Conservation (phyloP, 345 rosid species). For the Aquilaria sinensis region DNA sequence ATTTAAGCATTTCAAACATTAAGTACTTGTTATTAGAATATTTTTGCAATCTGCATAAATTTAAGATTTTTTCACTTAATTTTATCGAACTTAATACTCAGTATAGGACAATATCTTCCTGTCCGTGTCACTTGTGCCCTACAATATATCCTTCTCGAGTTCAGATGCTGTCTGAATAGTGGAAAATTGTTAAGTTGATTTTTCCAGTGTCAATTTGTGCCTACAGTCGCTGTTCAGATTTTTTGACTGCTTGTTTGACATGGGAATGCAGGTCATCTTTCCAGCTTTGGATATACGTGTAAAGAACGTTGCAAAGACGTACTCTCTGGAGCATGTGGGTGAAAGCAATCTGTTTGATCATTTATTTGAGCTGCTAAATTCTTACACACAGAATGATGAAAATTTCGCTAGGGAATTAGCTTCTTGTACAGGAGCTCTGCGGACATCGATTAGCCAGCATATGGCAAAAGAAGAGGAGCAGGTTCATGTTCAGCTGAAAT, state of each 20-base stretch:
- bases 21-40: no score
- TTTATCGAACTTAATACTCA: no score
- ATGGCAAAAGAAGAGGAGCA: constrained; percentile 95
- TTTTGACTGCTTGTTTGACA: neutral
- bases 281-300: constrained; percentile 84
- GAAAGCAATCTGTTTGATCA: constrained; percentile 73
- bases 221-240: neutral
- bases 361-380: constrained; percentile 57
- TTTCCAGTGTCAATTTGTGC: neutral
- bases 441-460: constrained; percentile 76
- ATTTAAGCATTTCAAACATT: no score
- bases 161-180: neutral
- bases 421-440: constrained; percentile 78
- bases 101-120: no score
- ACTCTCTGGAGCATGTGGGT: constrained; percentile 86
- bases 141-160: no score
- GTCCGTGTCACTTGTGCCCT: no score
- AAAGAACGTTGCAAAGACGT: constrained; percentile 84
- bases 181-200: neutral
- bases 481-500: constrained; percentile 24
- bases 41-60: no score
- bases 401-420: constrained; percentile 66
- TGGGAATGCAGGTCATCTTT: constrained; percentile 61
- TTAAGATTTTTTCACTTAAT: no score
- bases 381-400: constrained; percentile 47